Evolutionary conservation across 1,284 basidiomycete species (phyloP).

Genomic region (Phellopilus nigrolimitatus): DNA sequence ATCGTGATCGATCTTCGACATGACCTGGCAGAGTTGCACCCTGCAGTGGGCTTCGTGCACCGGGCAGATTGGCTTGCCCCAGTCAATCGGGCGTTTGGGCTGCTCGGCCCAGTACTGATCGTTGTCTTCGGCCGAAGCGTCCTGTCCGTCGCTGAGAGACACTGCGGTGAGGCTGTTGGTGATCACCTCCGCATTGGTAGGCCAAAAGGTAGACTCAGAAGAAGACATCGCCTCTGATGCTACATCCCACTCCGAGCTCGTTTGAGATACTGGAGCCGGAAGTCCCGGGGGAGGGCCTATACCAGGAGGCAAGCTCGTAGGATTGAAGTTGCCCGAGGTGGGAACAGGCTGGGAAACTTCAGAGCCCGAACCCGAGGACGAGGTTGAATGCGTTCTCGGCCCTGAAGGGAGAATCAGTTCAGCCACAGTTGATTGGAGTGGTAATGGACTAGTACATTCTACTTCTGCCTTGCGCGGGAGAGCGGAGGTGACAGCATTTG

Average conservation of each 20-base stretch:
- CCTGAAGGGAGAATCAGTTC: not conserved
- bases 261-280: not conserved
- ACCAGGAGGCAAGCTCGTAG: slow-evolving; percentile 1
- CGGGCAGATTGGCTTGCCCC: slow-evolving; percentile 18
- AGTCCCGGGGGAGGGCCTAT: slow-evolving; percentile 11
- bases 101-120: slow-evolving; percentile 4
- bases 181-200: not conserved
- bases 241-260: not conserved
- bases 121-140: not conserved
- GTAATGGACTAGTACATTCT: not conserved
- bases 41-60: slow-evolving; percentile 14
- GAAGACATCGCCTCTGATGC: not conserved
- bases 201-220: not conserved
- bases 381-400: slow-evolving; percentile 3
- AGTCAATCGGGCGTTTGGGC: slow-evolving; percentile 2
- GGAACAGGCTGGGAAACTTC: not conserved
- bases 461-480: not conserved
- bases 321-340: not conserved
- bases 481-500: not conserved
- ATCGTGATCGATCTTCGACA: slow-evolving; percentile 7
- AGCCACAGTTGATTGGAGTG: not conserved
- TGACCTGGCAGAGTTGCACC: slow-evolving; percentile 4
- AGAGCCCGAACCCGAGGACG: slow-evolving; percentile 5
- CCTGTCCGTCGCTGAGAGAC: not conserved
- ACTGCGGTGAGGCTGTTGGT: not conserved